phyloP scores from a whole-genome alignment of 176 grass and related monocot genomes.

The Hordeum vulgare region DNA sequence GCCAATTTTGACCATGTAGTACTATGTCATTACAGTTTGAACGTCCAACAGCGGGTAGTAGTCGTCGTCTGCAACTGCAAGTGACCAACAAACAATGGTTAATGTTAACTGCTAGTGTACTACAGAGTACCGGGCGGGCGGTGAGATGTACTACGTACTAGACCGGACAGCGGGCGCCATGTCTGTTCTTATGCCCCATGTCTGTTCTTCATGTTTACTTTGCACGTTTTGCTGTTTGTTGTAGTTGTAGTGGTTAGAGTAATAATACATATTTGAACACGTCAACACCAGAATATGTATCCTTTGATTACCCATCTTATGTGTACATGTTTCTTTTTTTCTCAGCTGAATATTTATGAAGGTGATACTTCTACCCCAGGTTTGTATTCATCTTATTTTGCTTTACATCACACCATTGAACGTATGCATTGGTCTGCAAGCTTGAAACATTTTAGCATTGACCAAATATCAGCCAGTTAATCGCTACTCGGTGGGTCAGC shows the following conservation, averaged over 20 bases:
- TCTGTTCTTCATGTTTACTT: not conserved
- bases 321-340: constrained; percentile 14
- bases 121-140: too few species aligned
- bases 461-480: too few species aligned
- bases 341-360: constrained; percentile 82
- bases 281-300: not conserved
- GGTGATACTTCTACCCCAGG: constrained; percentile 60
- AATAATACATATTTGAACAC: not conserved
- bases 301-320: not conserved
- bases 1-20: too few species aligned
- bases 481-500: too few species aligned
- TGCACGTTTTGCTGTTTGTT: not conserved
- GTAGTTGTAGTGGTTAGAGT: not conserved
- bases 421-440: not conserved
- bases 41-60: too few species aligned
- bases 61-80: too few species aligned
- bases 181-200: not conserved
- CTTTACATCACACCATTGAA: not conserved
- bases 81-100: too few species aligned
- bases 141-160: too few species aligned
- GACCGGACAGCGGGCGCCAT: too few species aligned
- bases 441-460: not conserved
- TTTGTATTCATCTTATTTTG: constrained; percentile 33
- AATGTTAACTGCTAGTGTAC: too few species aligned
- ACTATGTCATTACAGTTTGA: too few species aligned